phyloP scores from a whole-genome alignment of 805 yeast genomes.

The Wickerhamomyces subpelliculosus region DNA sequence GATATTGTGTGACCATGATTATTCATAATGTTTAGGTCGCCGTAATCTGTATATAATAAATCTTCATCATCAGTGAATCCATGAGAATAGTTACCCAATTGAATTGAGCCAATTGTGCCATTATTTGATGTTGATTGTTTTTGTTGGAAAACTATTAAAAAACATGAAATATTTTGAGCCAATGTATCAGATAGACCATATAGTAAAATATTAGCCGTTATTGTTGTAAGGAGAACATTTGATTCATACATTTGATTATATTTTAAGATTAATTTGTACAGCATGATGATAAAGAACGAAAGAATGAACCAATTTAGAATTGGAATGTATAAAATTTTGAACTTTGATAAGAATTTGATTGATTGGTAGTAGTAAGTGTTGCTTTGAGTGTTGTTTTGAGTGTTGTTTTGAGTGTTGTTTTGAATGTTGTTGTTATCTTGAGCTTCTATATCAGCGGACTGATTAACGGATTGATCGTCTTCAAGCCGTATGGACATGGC shows the following conservation, averaged over 20 bases:
- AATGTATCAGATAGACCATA: conserved; percentile 88
- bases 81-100: conserved; percentile 5
- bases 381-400: conserved; percentile 8
- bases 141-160: conserved; percentile 8
- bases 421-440: conserved; percentile 7
- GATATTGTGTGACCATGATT: conserved; percentile 25
- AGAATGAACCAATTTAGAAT: conserved; percentile 49
- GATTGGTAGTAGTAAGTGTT: conserved; percentile 12
- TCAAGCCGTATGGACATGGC: neutral
- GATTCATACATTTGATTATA: conserved; percentile 56
- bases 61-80: conserved; percentile 10
- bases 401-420: conserved; percentile 7
- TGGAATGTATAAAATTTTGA: conserved; percentile 44
- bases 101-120: conserved; percentile 7
- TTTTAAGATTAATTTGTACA: conserved; percentile 46
- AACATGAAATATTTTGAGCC: conserved; percentile 52
- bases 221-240: conserved; percentile 68
- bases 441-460: neutral
- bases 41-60: conserved; percentile 22
- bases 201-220: conserved; percentile 71
- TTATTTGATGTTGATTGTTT: conserved; percentile 2
- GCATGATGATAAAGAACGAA: conserved; percentile 37
- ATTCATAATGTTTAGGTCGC: conserved; percentile 19
- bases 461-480: neutral
- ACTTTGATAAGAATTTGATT: conserved; percentile 16